phyloP scores from a whole-genome alignment of 495 filamentous ascomycete genomes.

The Xylaria intraflava region DNA sequence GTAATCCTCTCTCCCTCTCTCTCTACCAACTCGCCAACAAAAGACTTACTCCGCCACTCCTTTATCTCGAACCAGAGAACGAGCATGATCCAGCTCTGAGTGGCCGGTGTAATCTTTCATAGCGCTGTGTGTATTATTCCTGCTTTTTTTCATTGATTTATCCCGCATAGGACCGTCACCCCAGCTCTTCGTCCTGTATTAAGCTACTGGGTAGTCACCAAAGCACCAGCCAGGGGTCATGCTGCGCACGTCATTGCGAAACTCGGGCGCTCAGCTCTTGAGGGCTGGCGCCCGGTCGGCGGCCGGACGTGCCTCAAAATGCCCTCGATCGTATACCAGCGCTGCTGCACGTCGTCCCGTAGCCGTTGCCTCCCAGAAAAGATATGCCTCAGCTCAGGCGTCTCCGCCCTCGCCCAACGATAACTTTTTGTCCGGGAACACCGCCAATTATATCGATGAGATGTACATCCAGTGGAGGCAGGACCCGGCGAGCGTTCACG shows the following conservation, averaged over 20 bases:
- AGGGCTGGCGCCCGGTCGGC: constrained; percentile 39
- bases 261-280: constrained; percentile 46
- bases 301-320: constrained; percentile 39
- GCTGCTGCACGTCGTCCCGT: constrained; percentile 42
- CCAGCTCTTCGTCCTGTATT: background rate
- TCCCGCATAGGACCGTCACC: constrained; percentile 15
- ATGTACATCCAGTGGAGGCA: constrained; percentile 98
- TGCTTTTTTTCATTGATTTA: constrained; percentile 1
- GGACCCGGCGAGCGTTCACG: constrained; percentile 86
- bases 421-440: constrained; percentile 88
- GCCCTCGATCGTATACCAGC: constrained; percentile 33
- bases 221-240: constrained; percentile 36
- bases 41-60: constrained; percentile 52
- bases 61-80: constrained; percentile 24
- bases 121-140: constrained; percentile 15
- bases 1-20: background rate
- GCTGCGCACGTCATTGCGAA: constrained; percentile 47
- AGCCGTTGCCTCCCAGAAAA: constrained; percentile 42
- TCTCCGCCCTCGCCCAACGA: constrained; percentile 63
- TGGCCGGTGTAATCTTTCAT: constrained; percentile 10
- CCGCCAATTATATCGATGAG: constrained; percentile 98
- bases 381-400: constrained; percentile 39
- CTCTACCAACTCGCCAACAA: background rate
- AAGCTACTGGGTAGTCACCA: constrained; percentile 8
- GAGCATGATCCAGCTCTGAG: constrained; percentile 8